A percentile compares a stretch with the other conserved stretches of the same genome.
These are phyloP conservation scores for Bidens hawaiensis DNA, from an alignment of 140 eudicot species.

Conservation along the genomic window DNA sequence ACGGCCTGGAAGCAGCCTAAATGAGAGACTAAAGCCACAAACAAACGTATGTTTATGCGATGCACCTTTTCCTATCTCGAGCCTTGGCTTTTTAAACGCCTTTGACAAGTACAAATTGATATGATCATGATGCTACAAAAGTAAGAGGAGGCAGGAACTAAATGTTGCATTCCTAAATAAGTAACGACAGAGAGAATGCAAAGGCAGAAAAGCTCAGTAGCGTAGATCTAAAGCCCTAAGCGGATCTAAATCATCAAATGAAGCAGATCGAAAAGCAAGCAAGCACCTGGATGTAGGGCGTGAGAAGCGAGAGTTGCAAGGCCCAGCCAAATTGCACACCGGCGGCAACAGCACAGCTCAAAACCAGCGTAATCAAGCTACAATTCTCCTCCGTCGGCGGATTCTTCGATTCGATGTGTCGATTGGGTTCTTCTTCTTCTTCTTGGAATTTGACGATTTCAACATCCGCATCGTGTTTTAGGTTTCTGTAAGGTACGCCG, in stretches of 20 bases:
- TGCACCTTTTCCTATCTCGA: too few relatives aligned
- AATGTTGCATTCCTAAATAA: not conserved
- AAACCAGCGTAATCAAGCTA: slow-evolving; percentile 53
- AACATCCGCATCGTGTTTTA: slow-evolving; percentile 41
- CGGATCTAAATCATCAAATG: not conserved
- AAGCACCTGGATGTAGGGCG: slow-evolving; percentile 87
- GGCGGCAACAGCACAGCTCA: slow-evolving; percentile 91
- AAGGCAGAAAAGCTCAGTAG: not conserved
- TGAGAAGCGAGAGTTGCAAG: slow-evolving; percentile 83
- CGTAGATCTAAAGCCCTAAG: not conserved
- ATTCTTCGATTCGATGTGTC: slow-evolving; percentile 8
- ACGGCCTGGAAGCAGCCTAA: too few relatives aligned
- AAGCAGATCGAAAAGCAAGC: not conserved
- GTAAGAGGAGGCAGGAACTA: too few relatives aligned
- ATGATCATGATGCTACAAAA: too few relatives aligned
- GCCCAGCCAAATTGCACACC: slow-evolving; percentile 99
- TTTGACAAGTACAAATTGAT: too few relatives aligned
- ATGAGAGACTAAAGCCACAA: too few relatives aligned
- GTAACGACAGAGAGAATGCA: not conserved
- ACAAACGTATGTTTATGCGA: too few relatives aligned
- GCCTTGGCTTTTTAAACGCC: too few relatives aligned
- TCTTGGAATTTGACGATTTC: slow-evolving; percentile 51
- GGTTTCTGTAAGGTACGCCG: slow-evolving; percentile 70
- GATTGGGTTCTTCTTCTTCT: slow-evolving; percentile 25
- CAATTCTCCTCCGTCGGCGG: slow-evolving; percentile 28